A percentile compares a stretch with the other conserved stretches of the same genome.
Evolutionary conservation across 306 rosid species (phyloP).

Genomic region (Cucurbita argyrosperma): DNA sequence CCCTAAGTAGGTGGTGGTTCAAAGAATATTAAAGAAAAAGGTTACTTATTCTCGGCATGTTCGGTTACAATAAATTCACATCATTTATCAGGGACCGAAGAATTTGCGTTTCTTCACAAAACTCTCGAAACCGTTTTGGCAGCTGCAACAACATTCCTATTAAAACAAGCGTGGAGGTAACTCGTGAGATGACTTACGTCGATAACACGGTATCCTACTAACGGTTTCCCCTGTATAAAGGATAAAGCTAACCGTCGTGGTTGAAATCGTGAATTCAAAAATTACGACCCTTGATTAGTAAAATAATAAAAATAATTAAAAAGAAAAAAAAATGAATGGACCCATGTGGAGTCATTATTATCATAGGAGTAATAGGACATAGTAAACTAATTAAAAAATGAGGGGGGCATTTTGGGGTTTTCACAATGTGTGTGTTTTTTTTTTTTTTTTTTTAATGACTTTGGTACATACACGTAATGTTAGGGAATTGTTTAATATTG

Average conservation of each 20-base stretch:
- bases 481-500: not conserved
- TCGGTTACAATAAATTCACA: not conserved
- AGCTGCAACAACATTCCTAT: no score
- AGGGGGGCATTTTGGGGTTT: not conserved
- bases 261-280: no score
- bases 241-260: no score
- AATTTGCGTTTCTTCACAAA: not conserved
- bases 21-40: not conserved
- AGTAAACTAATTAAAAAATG: not conserved
- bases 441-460: not conserved
- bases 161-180: no score
- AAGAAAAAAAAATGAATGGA: not conserved
- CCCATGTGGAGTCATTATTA: slow-evolving; percentile 2
- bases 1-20: not conserved
- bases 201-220: no score
- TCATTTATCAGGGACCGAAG: not conserved
- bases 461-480: not conserved
- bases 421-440: not conserved
- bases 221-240: no score
- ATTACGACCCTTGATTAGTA: not conserved
- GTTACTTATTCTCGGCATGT: no score
- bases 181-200: no score
- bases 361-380: not conserved
- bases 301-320: not conserved
- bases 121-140: no score